These are phyloP conservation scores for Botrytis fabae DNA, from an alignment of 2,329 filamentous ascomycete genomes.

Conservation along the genomic window DNA sequence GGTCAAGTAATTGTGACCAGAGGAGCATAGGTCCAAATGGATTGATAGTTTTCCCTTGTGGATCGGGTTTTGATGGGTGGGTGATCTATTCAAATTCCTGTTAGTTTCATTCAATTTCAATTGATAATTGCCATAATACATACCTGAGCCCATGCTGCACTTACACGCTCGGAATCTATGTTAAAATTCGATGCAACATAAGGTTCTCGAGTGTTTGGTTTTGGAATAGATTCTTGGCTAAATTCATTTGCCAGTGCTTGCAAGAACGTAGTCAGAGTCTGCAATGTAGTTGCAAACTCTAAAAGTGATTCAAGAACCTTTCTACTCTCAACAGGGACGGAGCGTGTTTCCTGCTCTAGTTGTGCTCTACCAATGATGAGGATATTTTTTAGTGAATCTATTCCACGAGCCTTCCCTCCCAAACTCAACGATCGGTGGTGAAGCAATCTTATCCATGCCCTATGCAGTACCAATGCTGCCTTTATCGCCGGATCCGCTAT, in stretches of 20 bases:
- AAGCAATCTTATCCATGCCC: slow-evolving; percentile 27
- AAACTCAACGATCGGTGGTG: slow-evolving; percentile 26
- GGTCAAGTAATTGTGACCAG: slow-evolving; percentile 32
- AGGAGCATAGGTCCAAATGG: neutral
- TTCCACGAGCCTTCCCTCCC: slow-evolving; percentile 6
- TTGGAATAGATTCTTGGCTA: slow-evolving; percentile 1
- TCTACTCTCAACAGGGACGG: neutral
- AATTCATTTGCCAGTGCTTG: slow-evolving; percentile 13
- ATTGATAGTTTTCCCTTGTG: neutral
- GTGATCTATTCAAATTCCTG: slow-evolving; percentile 2
- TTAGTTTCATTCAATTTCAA: neutral
- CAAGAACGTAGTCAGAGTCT: neutral
- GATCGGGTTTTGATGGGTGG: neutral
- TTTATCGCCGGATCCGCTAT: neutral
- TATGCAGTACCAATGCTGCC: slow-evolving; percentile 27
- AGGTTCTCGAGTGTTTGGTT: neutral
- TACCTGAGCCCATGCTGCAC: slow-evolving; percentile 9
- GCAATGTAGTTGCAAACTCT: neutral
- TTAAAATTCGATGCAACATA: neutral
- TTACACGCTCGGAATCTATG: slow-evolving; percentile 16
- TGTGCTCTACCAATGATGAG: slow-evolving; percentile 8
- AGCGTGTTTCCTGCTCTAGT: slow-evolving; percentile 19
- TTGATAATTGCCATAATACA: neutral
- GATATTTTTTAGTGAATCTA: slow-evolving; percentile 18
- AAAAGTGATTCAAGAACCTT: neutral